Base-by-base conservation (phyloP, 805 yeast genomes). In the Wickerhamomyces chambardii region DNA sequence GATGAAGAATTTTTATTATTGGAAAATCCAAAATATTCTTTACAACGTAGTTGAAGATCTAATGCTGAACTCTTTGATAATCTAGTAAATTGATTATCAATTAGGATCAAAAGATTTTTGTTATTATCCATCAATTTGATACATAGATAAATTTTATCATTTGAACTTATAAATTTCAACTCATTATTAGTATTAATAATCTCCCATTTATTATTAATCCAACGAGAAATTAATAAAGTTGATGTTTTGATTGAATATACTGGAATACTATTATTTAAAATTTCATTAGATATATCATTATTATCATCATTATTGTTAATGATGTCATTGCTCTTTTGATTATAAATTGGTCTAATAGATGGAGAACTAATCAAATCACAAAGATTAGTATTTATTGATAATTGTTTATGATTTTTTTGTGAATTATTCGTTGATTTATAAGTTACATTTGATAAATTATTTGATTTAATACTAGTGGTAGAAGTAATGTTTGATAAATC, bases 191-290 rank as follows among this genome's bases (percentile, higher is more conserved):
- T 9, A 19, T 19, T 19, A 8, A 19, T 8, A 8, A 8, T 29
- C 24, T 40, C 41, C 54, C 54, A 51, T 29, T 42, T 39, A 39
- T 43, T 45, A 15, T 37, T 32, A 19, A 21, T 32, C 56, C 56
- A 51, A 16, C 35, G 31, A 1, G 54, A 49, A 4, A 51, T 36
- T 9, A 47, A 33, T 12, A 38, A 21, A 8, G 24, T 29, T 4
- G 43, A 34, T 28, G 43, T 44, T 7, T 39, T 46, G 16, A 50
- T 17, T 8, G 27, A 24, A 14, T 12, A 8, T 6, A 24, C 12
- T 11, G 7, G 6, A 12, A 14, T 12, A 11, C 14, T 5, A 24
- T 24, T 24, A 8, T 24, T 11, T 14, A 24, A 24, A 24, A 24
- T 24, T 6, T 24, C 5, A 12, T 24, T 11, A 12, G 12, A 11